Conservation (phyloP, 2,329 filamentous ascomycete genomes). For the Hypoxylon sp. region DNA sequence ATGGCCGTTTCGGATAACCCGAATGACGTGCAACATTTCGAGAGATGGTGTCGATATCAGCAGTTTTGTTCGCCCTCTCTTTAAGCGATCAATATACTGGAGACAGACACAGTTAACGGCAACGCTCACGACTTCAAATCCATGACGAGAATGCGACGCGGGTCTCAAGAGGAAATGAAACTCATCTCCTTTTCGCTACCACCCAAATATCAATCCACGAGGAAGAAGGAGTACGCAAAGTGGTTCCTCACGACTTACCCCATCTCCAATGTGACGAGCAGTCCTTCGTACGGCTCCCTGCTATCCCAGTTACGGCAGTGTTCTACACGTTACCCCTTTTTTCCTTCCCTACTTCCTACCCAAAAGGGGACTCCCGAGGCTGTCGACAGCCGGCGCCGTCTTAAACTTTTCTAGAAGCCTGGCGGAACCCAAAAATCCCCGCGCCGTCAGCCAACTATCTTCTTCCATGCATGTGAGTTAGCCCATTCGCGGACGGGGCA, state of each 20-base stretch:
- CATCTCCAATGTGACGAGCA: background rate
- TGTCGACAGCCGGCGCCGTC: slow-evolving; percentile 11
- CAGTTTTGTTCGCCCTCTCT: too few species aligned
- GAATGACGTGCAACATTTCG: too few species aligned
- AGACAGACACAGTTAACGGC: too few species aligned
- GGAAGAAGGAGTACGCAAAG: background rate
- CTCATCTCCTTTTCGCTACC: slow-evolving; percentile 36
- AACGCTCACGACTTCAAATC: slow-evolving; percentile 25
- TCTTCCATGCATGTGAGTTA: slow-evolving; percentile 16
- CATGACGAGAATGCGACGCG: slow-evolving; percentile 29
- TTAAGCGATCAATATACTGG: too few species aligned
- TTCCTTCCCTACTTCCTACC: background rate
- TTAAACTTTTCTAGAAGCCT: slow-evolving; percentile 35
- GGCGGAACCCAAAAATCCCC: slow-evolving; percentile 31
- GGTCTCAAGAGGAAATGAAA: slow-evolving; percentile 32
- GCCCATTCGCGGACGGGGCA: background rate
- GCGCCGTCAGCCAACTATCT: slow-evolving; percentile 10
- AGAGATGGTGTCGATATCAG: too few species aligned
- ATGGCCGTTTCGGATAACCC: slow-evolving; percentile 7
- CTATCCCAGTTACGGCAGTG: too few species aligned
- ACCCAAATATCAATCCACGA: too few species aligned
- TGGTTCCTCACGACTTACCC: background rate
- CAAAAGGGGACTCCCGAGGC: background rate
- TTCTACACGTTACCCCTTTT: too few species aligned
- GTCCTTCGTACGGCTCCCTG: too few species aligned